Evolutionary conservation across 1,284 basidiomycete species (phyloP), one percentile per base, ranked within the genome.

Genomic region (Sphagnurus paluster): DNA sequence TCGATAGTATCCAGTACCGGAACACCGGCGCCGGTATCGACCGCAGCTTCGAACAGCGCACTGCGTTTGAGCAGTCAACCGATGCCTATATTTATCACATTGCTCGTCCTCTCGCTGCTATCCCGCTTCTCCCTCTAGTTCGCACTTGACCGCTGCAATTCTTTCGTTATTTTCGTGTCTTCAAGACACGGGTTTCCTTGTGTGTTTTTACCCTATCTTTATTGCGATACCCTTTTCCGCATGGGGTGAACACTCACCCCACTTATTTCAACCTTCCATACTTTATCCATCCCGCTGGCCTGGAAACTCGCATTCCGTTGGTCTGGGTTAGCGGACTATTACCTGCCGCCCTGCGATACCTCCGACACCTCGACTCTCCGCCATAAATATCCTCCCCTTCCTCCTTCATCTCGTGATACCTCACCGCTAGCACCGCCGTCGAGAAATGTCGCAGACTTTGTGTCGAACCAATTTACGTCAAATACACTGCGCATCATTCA

Each of bases 201-300:
- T 43, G 24, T 9, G n/a, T 24, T 29, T 46, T 39, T 46, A 16
- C 20, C 26, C 29, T 50, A 55, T 53, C 46, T 52, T 55, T 55
- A 53, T 56, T 49, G 55, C 42, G 50, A 46, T 52, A 50, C 53
- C 46, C 39, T 34, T n/a, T 44, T 33, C 37, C 38, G 21, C 39
- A 26, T 19, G 39, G 33, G 37, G 37, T 25, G 37, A 26, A 32
- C 19, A 21, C 9, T 40, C 8, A 35, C 32, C 17, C 36, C 29
- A n/a, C 29, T 26, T 19, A 6, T 17, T 32, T 16, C 17, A 16
- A 20, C 25, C 10, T 23, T 42, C 10, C 35, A 8, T 37, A 11
- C 8, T 11, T 8, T 13, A 11, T 24, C 14, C 5, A 11, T 11
- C 13, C 14, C 37, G 13, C 23, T 24, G 26, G 25, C 24, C 23